Percentiles rank a stretch among this genome's conserved stretches.
Evolutionary conservation across 2,329 filamentous ascomycete species (phyloP).

Genomic region (Pezicula rhizophila): DNA sequence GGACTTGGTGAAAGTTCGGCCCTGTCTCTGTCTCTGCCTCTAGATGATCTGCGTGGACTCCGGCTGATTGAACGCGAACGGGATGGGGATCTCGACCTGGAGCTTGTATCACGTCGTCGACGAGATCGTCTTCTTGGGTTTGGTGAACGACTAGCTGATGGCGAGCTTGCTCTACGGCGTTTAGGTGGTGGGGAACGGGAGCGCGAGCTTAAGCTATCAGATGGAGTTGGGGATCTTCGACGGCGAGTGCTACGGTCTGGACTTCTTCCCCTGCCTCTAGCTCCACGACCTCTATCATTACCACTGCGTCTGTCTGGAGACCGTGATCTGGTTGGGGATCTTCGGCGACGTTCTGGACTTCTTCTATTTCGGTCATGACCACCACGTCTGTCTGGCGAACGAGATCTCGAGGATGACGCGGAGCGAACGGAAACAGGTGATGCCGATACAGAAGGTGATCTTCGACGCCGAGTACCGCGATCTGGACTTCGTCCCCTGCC

Average conservation of each 20-base stretch:
- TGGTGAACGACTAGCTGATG: slow-evolving; percentile 23
- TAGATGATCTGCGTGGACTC: slow-evolving; percentile 14
- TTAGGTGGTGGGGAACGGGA: slow-evolving; percentile 18
- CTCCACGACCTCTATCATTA: slow-evolving; percentile 22
- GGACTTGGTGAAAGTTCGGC: slow-evolving; percentile 15
- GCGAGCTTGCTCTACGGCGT: slow-evolving; percentile 24
- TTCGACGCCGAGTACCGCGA: slow-evolving; percentile 18
- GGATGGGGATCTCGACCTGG: slow-evolving; percentile 27
- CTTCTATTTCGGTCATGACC: slow-evolving; percentile 23
- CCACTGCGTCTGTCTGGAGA: slow-evolving; percentile 22
- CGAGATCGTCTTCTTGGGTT: slow-evolving; percentile 21
- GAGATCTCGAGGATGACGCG: slow-evolving; percentile 14
- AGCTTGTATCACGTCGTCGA: slow-evolving; percentile 16
- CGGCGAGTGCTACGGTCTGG: slow-evolving; percentile 22
- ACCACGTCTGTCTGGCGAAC: slow-evolving; percentile 21
- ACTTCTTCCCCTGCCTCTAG: slow-evolving; percentile 23
- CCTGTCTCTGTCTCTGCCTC: slow-evolving; percentile 13
- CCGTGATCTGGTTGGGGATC: slow-evolving; percentile 18
- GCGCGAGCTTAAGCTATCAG: slow-evolving; percentile 13
- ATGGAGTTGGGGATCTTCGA: slow-evolving; percentile 20
- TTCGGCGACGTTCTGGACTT: slow-evolving; percentile 24
- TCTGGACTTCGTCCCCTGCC: slow-evolving; percentile 23
- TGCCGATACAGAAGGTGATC: slow-evolving; percentile 13
- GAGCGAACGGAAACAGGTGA: background rate
- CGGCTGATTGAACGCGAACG: slow-evolving; percentile 20